These are phyloP conservation scores for Candida succiphila DNA, from an alignment of 805 yeast species.

Conservation along the genomic window DNA sequence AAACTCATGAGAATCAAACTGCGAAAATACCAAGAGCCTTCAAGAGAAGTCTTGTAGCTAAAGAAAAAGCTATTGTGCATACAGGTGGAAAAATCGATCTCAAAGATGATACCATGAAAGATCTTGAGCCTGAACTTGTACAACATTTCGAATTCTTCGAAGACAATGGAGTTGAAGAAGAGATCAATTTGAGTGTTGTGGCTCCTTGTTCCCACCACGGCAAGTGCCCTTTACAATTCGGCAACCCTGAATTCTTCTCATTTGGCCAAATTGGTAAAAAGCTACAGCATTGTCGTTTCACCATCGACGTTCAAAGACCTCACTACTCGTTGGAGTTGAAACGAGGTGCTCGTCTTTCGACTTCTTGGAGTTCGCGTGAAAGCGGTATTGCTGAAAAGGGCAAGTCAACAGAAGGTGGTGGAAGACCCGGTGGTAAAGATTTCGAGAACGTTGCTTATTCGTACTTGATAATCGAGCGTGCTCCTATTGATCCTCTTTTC, in stretches of 20 bases:
- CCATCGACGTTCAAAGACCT: constrained; percentile 68
- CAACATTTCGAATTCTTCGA: constrained; percentile 14
- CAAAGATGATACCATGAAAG: constrained; percentile 20
- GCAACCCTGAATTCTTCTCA: constrained; percentile 57
- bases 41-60: constrained; percentile 33
- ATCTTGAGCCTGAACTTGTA: constrained; percentile 17
- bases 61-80: constrained; percentile 1
- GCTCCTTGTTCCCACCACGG: constrained; percentile 93
- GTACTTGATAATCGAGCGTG: constrained; percentile 63
- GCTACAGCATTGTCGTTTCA: constrained; percentile 67
- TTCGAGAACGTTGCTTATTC: constrained; percentile 65
- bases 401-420: constrained; percentile 52
- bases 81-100: too few species aligned
- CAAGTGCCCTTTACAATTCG: constrained; percentile 75
- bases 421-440: constrained; percentile 64
- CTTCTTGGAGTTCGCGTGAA: constrained; percentile 55
- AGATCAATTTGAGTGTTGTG: constrained; percentile 49
- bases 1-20: constrained; percentile 39
- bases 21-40: constrained; percentile 68
- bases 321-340: constrained; percentile 73
- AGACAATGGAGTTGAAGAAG: constrained; percentile 6
- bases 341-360: constrained; percentile 65
- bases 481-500: constrained; percentile 30
- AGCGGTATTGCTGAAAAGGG: constrained; percentile 46
- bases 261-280: constrained; percentile 44